Evolutionary conservation across 2,329 filamentous ascomycete genomes (phyloP), one percentile per base, ranked within the genome.

Genomic region (Arthroderma uncinatum): DNA sequence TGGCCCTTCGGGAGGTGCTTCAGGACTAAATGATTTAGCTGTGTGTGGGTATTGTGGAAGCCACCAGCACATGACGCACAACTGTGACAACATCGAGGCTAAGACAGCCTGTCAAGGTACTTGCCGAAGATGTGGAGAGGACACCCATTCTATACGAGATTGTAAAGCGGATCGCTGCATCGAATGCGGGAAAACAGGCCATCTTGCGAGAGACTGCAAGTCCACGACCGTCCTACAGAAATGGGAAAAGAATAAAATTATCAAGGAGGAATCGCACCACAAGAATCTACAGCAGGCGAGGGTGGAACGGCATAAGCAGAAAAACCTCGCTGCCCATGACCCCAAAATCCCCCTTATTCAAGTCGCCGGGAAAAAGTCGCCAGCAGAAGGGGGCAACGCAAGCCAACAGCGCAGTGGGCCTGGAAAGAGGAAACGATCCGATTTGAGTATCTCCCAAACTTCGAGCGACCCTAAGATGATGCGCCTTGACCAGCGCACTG

Each of bases 21-120:
- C 69, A 58, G 74, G 74, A 14, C 62, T 77, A 34, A 74, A 78
- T 56, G 68, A 71, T 6, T 71, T 66, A 3, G 66, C 64, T 47
- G 71, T 66, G 54, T 78, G 76, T 65, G 69, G 66, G 2, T 67
- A 70, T n/a, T 78, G 76, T 62, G 76, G 76, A 34, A 77, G 73
- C 56, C 70, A 68, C 58, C 62, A 66, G 8, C 76, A 78, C 61
- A 71, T 71, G 60, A 74, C 71, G 1, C 66, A 67, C 54, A 71
- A 73, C 47, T 78, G 76, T 58, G 73, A 78, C 56, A 76, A 77
- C 59, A 59, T 64, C 8, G 72, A 72, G 10, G 74, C 73, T 9
- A 67, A 71, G 58, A 67, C 67, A 34, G 66, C 66, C 10, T 65
- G 66, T 33, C 65, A 67, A 42, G 73, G 73, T 21, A 69, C 62